Percentiles rank a stretch among this genome's conserved stretches.
These are phyloP conservation scores for Suillus subaureus DNA, from an alignment of 768 basidiomycete genomes.

Conservation along the genomic window DNA sequence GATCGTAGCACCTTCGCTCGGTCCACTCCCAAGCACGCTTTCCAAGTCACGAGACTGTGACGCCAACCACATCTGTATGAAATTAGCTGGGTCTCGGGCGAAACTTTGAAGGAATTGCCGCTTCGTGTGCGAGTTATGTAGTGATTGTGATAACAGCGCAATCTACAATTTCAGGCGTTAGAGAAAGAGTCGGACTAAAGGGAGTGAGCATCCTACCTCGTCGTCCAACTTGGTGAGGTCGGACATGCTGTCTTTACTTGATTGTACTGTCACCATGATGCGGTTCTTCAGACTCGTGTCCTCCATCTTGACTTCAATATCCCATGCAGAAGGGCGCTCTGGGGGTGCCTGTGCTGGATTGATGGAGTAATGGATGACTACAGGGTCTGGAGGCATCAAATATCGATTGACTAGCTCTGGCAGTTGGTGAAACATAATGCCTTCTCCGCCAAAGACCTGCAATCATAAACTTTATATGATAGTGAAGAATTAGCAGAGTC, in stretches of 20 bases:
- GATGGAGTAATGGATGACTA: slow-evolving; percentile 78
- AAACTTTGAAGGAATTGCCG: too few species aligned
- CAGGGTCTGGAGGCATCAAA: slow-evolving; percentile 75
- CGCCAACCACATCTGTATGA: too few species aligned
- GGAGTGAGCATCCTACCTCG: too few species aligned
- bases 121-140: too few species aligned
- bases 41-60: too few species aligned
- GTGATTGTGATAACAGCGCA: too few species aligned
- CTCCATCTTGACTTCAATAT: slow-evolving; percentile 88
- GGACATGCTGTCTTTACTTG: slow-evolving; percentile 39
- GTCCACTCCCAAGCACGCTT: too few species aligned
- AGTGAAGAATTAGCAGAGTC: not conserved
- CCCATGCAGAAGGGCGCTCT: slow-evolving; percentile 78
- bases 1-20: slow-evolving; percentile 61
- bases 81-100: too few species aligned
- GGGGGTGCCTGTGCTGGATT: slow-evolving; percentile 64
- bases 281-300: slow-evolving; percentile 50
- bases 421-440: slow-evolving; percentile 73
- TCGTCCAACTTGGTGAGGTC: slow-evolving; percentile 25
- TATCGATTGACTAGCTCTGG: slow-evolving; percentile 86
- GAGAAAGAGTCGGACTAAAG: too few species aligned
- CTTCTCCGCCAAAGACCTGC: slow-evolving; percentile 74
- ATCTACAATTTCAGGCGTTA: too few species aligned
- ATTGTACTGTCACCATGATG: too few species aligned
- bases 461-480: not conserved